phyloP scores from a whole-genome alignment of 2,329 filamentous ascomycete species.

The Diaporthe ampelina region DNA sequence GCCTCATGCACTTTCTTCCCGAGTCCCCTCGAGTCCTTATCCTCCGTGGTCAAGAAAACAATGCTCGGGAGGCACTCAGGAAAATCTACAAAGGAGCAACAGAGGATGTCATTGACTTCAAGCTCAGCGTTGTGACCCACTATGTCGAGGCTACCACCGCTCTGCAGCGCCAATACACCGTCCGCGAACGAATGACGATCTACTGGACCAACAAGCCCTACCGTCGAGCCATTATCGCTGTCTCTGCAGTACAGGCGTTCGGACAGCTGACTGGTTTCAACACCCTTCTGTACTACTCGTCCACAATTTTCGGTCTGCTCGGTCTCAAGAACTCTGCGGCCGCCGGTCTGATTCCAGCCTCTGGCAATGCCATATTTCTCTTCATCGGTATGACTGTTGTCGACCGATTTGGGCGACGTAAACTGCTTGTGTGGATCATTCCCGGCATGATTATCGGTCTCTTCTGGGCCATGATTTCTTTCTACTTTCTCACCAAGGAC shows the following conservation, averaged over 20 bases:
- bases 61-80: background rate
- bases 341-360: background rate
- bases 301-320: conserved; percentile 5
- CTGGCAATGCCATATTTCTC: background rate
- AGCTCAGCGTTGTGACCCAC: background rate
- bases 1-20: conserved; percentile 3
- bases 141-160: background rate
- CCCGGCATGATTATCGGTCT: background rate
- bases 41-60: background rate
- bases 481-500: conserved; percentile 61
- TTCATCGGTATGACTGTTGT: conserved; percentile 11
- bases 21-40: conserved; percentile 12
- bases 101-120: background rate
- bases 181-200: background rate
- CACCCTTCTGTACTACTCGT: conserved; percentile 44
- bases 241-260: conserved; percentile 8
- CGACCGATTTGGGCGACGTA: conserved; percentile 1
- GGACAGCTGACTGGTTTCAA: conserved; percentile 44
- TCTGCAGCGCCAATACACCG: background rate
- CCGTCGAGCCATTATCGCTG: conserved; percentile 7
- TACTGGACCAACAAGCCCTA: conserved; percentile 20
- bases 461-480: conserved; percentile 42
- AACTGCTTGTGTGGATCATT: background rate
- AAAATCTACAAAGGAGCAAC: background rate
- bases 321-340: conserved; percentile 11